Evolutionary conservation across 768 basidiomycete genomes (phyloP), one percentile per base, ranked within the genome.

Genomic region (Tulasnella sp.): DNA sequence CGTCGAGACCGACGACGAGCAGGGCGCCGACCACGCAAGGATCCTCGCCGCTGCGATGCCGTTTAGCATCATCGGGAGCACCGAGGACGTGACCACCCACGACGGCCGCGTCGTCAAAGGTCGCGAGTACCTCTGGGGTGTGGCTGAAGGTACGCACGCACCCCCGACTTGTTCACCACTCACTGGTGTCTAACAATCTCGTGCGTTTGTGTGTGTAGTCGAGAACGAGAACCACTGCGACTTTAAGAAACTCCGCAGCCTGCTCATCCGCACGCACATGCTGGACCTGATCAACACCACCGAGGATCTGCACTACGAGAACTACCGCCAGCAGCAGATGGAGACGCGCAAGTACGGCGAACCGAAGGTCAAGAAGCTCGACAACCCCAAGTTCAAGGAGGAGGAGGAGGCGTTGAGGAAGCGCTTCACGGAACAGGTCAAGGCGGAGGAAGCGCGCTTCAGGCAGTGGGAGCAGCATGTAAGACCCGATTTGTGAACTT

Each of bases 301-400:
- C 14, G 96, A 98, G 81, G 97, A 99, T 76, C 83, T 85, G 29
- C 96, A 98, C 81, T 99, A 98, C 80, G 97, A 99, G 84, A 91
- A 92, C 80, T 99, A 99, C 85, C 87, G 97, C 74, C 93, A 96
- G 77, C 87, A 93, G 76, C 97, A 98, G 83, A 98, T 99, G 97
- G 97, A 99, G 86, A 98, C 97, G 8, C 90, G 97, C 82, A 98
- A 98, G 82, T 96, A 95, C 76, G 97, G 95, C 76, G 97, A 98
- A 81, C 89, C 95, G 76, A 98, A 98, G 83, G 93, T 95, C 78
- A 95, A 94, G 87, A 98, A 98, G 84, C 85, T 93, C 76, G 95
- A 99, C 83, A 99, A 98, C 81, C 96, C 97, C 77, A 98, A 98
- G 82, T 99, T 96, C 89, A 95, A 95, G 84, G 97, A 98, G 81